Base-by-base conservation (phyloP, 768 basidiomycete genomes). In the Tylopilus plumbeoviolaceoides region DNA sequence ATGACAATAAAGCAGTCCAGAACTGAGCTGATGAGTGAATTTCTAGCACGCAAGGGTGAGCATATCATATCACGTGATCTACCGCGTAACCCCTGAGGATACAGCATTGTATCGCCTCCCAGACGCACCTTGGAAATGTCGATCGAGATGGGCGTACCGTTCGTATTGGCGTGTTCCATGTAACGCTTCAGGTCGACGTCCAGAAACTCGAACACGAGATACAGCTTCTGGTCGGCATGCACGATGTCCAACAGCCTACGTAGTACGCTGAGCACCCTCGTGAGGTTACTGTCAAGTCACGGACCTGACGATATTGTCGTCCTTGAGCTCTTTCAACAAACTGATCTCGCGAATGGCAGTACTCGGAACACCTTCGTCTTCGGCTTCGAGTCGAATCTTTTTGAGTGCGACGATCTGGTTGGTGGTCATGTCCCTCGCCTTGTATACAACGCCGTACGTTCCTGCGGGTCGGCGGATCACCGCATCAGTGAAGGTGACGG, bases 321-420 rank as follows among this genome's bases (percentile, higher is more conserved):
- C 90, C 69, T 90, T 91, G 63, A 99, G 80, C 68, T 99, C 97
- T 71, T 98, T 99, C 61, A 99, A 73, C 56, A 99, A 72, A 73
- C 91, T 93, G 72, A 99, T 99, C 76, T 99, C 97, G 47, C 97
- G 83, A 64, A 99, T 99, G 50, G 95, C 95, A 5, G 97, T 99
- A 58, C 89, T 91, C 9, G 97, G 97, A 20, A 99, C 97, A 44
- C 97, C 97, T 70, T 99, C 97, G 66, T 99, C 97, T 71, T 98
- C 97, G 17, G 94, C 93, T 69, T 98, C 97, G 25, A 99, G 83
- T 38, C 97, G 77, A 67, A 99, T 98, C 80, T 99, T 99, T 84
- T 99, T 99, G 59, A 98, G 77, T 21, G 97, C 97, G 47, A 99
- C 97, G 60, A 98, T 84, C 60, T 83, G 73, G 67, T 88, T 88